These are phyloP conservation scores for Cyberlindnera bimundalis DNA, from an alignment of 805 yeast genomes.

Conservation along the genomic window DNA sequence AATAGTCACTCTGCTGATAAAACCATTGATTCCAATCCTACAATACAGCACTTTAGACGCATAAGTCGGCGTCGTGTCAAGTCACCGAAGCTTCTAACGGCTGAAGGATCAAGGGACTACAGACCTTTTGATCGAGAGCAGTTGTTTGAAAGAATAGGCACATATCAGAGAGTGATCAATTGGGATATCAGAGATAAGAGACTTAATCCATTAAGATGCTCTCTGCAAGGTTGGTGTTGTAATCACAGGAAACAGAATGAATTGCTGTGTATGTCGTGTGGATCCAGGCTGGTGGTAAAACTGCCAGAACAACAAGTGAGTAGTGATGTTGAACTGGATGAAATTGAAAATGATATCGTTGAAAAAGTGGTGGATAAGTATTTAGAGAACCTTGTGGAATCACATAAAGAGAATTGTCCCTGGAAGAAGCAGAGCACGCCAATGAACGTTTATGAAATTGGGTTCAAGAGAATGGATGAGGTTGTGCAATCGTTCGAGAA, in stretches of 20 bases:
- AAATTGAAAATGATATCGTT: constrained; percentile 4
- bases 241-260: constrained; percentile 29
- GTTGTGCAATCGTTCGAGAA: constrained; percentile 8
- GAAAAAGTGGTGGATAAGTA: constrained; percentile 16
- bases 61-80: constrained; percentile 9
- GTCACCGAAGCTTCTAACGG: not conserved
- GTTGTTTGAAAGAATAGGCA: constrained; percentile 39
- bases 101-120: not conserved
- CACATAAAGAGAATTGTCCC: constrained; percentile 24
- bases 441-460: constrained; percentile 16
- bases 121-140: constrained; percentile 34
- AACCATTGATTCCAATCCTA: constrained; percentile 7
- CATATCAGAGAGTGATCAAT: constrained; percentile 40
- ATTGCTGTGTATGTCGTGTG: constrained; percentile 33
- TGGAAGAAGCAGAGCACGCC: constrained; percentile 24
- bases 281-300: constrained; percentile 28
- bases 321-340: constrained; percentile 9
- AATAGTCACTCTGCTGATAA: too few relatives aligned
- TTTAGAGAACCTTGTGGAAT: constrained; percentile 11
- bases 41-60: constrained; percentile 11
- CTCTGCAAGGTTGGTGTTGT: constrained; percentile 51
- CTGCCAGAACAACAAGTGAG: constrained; percentile 21
- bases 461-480: constrained; percentile 9
- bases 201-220: constrained; percentile 46
- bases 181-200: constrained; percentile 38